Evolutionary conservation across 192 early-diverging fungal genomes (phyloP).

Genomic region (Backusella morwellensis): DNA sequence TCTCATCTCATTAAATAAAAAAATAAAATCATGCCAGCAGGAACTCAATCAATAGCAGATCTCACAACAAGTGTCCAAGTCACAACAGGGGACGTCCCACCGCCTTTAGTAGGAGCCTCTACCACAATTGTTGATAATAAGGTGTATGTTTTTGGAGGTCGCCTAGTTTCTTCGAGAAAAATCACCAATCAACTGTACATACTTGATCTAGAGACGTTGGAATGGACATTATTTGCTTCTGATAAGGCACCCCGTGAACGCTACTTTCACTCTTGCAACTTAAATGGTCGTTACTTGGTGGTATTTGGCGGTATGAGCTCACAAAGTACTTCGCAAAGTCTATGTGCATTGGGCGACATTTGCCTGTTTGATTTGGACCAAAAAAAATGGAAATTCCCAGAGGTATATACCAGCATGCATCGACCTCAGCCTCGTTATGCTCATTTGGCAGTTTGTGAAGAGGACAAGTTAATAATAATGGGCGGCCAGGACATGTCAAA

Average conservation of each 20-base stretch:
- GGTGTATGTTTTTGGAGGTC: conserved; percentile 74
- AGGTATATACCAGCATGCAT: conserved; percentile 38
- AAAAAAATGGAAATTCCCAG: conserved; percentile 55
- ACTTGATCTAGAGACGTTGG: conserved; percentile 57
- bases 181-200: conserved; percentile 72
- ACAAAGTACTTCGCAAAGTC: conserved; percentile 44
- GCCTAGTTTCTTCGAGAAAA: conserved; percentile 60
- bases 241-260: conserved; percentile 50
- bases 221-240: conserved; percentile 48
- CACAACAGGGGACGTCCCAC: conserved; percentile 69
- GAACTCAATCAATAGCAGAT: conserved; percentile 50
- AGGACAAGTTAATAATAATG: conserved; percentile 60
- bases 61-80: conserved; percentile 41
- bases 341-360: conserved; percentile 62
- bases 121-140: conserved; percentile 61
- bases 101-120: conserved; percentile 71
- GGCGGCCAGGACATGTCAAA: conserved; percentile 76
- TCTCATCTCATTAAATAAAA: neutral
- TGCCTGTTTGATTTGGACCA: conserved; percentile 62
- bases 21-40: neutral
- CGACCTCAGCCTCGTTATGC: conserved; percentile 71
- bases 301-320: conserved; percentile 80
- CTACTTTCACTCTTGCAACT: conserved; percentile 76
- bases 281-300: conserved; percentile 60
- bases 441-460: conserved; percentile 63